These are phyloP conservation scores for Catharanthus roseus DNA, from an alignment of 257 asterid species.

Conservation along the genomic window DNA sequence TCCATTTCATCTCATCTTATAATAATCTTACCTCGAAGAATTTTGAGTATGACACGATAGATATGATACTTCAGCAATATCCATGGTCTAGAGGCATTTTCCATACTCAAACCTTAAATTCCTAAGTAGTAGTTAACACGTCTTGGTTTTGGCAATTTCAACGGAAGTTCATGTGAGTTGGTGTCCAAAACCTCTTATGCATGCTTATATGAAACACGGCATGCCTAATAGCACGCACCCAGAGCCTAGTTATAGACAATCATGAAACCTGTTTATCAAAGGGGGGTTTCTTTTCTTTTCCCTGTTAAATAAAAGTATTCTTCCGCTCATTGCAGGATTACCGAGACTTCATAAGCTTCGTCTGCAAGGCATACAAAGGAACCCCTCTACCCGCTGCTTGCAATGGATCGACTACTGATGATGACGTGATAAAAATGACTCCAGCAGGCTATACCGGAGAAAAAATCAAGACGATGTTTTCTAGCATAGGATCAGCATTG, in stretches of 20 bases:
- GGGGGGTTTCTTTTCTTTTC: no score
- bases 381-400: slow-evolving; percentile 27
- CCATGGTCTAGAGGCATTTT: not conserved
- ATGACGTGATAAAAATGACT: slow-evolving; percentile 3
- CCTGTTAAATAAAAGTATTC: not conserved
- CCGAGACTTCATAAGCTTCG: slow-evolving; percentile 23
- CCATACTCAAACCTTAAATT: not conserved
- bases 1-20: not conserved
- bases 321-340: slow-evolving; percentile 30
- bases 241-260: not conserved
- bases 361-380: slow-evolving; percentile 42
- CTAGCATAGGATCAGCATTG: not conserved
- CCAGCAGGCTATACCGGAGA: slow-evolving; percentile 22
- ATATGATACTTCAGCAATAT: not conserved
- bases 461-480: not conserved
- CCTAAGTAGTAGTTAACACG: not conserved
- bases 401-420: slow-evolving; percentile 7
- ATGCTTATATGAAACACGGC: no score
- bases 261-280: not conserved
- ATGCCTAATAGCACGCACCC: not conserved
- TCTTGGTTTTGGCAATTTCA: not conserved
- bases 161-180: not conserved
- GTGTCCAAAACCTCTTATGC: not conserved
- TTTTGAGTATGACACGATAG: not conserved
- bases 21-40: not conserved